Evolutionary conservation across 257 asterid genomes (phyloP).

Genomic region (Cordia subcordata): DNA sequence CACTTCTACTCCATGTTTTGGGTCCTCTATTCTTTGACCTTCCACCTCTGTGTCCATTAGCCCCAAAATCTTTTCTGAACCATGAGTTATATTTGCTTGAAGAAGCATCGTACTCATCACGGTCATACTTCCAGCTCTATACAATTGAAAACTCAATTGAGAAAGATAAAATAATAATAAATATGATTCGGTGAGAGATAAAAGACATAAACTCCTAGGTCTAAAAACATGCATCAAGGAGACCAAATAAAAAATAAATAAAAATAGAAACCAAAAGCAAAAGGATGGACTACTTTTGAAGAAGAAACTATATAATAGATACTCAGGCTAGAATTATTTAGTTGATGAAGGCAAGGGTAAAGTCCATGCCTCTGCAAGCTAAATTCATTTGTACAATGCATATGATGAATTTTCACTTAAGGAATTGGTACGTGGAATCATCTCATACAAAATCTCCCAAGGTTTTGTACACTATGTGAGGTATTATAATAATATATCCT

Average conservation of each 20-base stretch:
- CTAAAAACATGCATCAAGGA: not conserved
- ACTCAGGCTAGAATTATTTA: no score
- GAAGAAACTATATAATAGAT: not conserved
- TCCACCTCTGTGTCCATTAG: constrained; percentile 38
- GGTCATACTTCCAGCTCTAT: constrained; percentile 51
- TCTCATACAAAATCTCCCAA: no score
- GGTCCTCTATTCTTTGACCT: constrained; percentile 43
- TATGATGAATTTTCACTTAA: no score
- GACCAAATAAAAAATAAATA: no score
- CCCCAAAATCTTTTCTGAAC: constrained; percentile 55
- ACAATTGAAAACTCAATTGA: not conserved
- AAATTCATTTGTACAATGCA: no score
- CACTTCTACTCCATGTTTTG: constrained; percentile 32
- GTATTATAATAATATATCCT: no score
- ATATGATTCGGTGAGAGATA: not conserved
- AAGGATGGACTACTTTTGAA: not conserved
- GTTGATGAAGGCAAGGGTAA: no score
- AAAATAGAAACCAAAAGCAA: no score
- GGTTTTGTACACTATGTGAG: no score
- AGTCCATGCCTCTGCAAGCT: no score
- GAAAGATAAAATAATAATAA: not conserved
- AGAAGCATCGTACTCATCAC: constrained; percentile 44
- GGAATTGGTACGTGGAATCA: no score
- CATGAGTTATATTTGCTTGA: constrained; percentile 44
- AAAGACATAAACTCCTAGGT: not conserved